Percentiles rank a stretch among this genome's conserved stretches.
phyloP scores from a whole-genome alignment of 805 yeast species.

The Kuraishia capsulata region DNA sequence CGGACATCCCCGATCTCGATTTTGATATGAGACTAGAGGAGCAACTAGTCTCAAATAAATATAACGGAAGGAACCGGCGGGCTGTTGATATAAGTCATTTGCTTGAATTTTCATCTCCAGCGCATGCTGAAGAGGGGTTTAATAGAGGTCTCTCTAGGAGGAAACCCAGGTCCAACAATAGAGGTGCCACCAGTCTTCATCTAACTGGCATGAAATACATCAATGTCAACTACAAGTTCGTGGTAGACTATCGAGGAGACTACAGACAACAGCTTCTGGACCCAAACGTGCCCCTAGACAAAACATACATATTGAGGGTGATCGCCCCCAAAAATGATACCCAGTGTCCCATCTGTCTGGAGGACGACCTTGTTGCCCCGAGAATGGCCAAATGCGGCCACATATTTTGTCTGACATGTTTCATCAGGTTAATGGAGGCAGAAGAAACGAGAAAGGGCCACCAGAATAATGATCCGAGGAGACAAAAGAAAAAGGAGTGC shows the following conservation, averaged over 20 bases:
- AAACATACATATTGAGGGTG: constrained; percentile 56
- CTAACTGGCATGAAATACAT: constrained; percentile 60
- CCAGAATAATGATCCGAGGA: constrained; percentile 9
- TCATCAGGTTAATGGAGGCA: constrained; percentile 54
- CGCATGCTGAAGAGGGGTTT: constrained; percentile 18
- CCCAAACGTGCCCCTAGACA: constrained; percentile 67
- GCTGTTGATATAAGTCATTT: constrained; percentile 46
- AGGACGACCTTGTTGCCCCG: constrained; percentile 82
- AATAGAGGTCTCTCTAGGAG: constrained; percentile 14
- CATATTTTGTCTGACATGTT: constrained; percentile 75
- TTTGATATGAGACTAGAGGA: background rate
- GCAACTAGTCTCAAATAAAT: background rate
- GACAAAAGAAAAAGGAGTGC: constrained; percentile 38
- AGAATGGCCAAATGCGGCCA: constrained; percentile 96
- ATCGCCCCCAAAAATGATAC: constrained; percentile 57
- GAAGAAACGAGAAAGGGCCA: constrained; percentile 13
- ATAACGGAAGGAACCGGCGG: background rate
- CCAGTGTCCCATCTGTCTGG: constrained; percentile 86
- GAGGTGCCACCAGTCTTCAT: constrained; percentile 28
- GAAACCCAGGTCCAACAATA: constrained; percentile 11
- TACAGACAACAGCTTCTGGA: constrained; percentile 53
- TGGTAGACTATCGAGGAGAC: constrained; percentile 57
- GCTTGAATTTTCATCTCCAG: constrained; percentile 46
- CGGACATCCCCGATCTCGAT: background rate
- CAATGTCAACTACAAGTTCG: constrained; percentile 77